These are phyloP conservation scores for Dryadomyces sulphureus DNA, from an alignment of 2,329 filamentous ascomycete species.

Conservation along the genomic window DNA sequence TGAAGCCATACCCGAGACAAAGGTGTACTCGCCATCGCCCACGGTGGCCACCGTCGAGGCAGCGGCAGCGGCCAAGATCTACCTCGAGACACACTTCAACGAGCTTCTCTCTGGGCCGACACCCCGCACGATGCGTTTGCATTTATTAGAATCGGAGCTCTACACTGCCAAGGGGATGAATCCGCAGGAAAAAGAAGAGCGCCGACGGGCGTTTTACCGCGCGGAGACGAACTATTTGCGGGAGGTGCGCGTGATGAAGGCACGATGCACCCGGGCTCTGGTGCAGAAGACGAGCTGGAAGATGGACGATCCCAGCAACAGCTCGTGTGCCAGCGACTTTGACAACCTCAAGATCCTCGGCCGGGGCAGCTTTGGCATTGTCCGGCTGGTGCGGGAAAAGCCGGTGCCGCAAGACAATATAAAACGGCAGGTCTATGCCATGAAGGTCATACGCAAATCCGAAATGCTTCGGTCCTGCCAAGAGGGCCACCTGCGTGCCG, in stretches of 20 bases:
- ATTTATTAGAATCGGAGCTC: constrained; percentile 49
- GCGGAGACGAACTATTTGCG: constrained; percentile 65
- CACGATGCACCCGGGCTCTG: constrained; percentile 13
- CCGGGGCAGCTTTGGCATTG: constrained; percentile 89
- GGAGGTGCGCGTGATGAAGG: constrained; percentile 55
- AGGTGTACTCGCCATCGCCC: constrained; percentile 13
- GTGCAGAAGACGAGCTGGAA: neutral
- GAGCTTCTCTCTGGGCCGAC: constrained; percentile 42
- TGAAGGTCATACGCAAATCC: constrained; percentile 94
- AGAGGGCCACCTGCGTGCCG: constrained; percentile 81
- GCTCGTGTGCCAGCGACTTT: constrained; percentile 39
- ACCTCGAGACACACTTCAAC: constrained; percentile 73
- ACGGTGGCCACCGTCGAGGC: constrained; percentile 54
- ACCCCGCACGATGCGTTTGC: constrained; percentile 44
- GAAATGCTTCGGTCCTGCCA: constrained; percentile 84
- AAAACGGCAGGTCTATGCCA: constrained; percentile 60
- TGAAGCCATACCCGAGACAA: neutral
- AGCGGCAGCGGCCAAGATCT: constrained; percentile 69
- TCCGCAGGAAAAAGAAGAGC: constrained; percentile 35
- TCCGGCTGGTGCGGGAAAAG: constrained; percentile 67
- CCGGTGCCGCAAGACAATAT: neutral
- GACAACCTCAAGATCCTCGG: constrained; percentile 71
- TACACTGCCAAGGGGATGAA: constrained; percentile 37
- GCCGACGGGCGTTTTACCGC: constrained; percentile 42
- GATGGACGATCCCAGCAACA: neutral